Base-by-base conservation (phyloP, 257 asterid species). In the Scutellaria minor region DNA sequence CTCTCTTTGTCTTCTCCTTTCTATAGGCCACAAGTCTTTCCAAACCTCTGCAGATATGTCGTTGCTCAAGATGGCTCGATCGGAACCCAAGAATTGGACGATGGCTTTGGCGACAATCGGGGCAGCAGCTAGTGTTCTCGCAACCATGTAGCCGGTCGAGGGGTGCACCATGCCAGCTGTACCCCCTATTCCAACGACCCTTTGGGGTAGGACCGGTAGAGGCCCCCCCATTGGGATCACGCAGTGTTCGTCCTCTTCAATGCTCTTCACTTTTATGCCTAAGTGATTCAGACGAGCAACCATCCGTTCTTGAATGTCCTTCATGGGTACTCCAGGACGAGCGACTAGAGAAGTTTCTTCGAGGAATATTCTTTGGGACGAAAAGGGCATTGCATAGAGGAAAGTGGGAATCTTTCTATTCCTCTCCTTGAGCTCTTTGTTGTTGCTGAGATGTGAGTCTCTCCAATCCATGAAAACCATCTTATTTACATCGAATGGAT, bases 141-240 rank as follows among this genome's bases (percentile, higher is more conserved):
- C 97, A 41, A 95, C 99, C 99, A 95, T 95, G 73, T 92, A 95
- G 24, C 99, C 99, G 0, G 99, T 95, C 7, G 99, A 92, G 13
- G 99, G 99, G 66, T 92, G 99, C 76, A 95, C 99, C 99, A 95
- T 92, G n/a, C 98, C 99, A 0, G 98, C 97, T 10, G 99, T 95
- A 46, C 99, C 99, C 5, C 99, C 99, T 9, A 92, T 91, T 73
- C 99, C 97, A 2, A 94, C 81, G 0, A 94, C 96, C 64, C 99
- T 80, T 64, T 95, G 99, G 55, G 99, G 99, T 72, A 95, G 52
- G 15, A 95, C 88, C 0, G 99, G 99, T 62, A 95, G 93, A 8
- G 99, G 96, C 6, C 98, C 99, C 6, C 99, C 99, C 99, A 95
- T 95, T 0, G 99, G 99, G 75, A 95, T 95, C 51, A 95, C 91